Evolutionary conservation across 2,329 filamentous ascomycete species (phyloP), one percentile per base, ranked within the genome.

Genomic region (Xylaria sp.): DNA sequence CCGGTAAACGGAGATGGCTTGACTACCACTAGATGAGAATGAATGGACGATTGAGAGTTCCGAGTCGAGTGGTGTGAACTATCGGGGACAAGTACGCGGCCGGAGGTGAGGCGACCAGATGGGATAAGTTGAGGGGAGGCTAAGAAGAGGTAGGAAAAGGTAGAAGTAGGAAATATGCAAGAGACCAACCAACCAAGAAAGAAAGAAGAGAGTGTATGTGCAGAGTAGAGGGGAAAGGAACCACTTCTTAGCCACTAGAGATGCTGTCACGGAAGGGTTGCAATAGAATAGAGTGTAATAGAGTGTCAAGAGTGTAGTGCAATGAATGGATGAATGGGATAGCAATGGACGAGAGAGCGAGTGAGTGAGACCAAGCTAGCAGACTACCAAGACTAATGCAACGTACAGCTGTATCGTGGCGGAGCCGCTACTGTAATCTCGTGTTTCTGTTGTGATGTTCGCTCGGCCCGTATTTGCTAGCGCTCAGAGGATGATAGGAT

Each of bases 31-130:
- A 69, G 61, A 69, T 62, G 54, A 71, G 61, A 67, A 66, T 57
- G 31, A 63, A 72, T 71, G 42, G 69, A 71, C 70, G 73, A 72
- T 71, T 71, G 68, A 65, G 66, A 74, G 75, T 77, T 74, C 75
- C 71, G 33, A 15, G 71, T 26, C 20, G 54, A 74, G 65, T 73
- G 65, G 72, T 69, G 67, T 72, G 71, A 73, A 73, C 36, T 40
- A 20, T 58, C 59, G 48, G 64, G 51, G 68, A 75, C 73, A 71
- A 66, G 68, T 23, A 69, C 68, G 54, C 63, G 36, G 44, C 36
- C 66, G 68, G 68, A 71, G 73, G 63, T 65, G 59, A 67, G 70
- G 63, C 46, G 31, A 48, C 15, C 28, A 36, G 59, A 44, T 9
- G 33, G 48, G 46, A 40, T 38, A 13, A 49, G 40, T 53, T n/a